Evolutionary conservation across 176 grass and related monocot genomes (phyloP).

Genomic region (Paspalum notatum): DNA sequence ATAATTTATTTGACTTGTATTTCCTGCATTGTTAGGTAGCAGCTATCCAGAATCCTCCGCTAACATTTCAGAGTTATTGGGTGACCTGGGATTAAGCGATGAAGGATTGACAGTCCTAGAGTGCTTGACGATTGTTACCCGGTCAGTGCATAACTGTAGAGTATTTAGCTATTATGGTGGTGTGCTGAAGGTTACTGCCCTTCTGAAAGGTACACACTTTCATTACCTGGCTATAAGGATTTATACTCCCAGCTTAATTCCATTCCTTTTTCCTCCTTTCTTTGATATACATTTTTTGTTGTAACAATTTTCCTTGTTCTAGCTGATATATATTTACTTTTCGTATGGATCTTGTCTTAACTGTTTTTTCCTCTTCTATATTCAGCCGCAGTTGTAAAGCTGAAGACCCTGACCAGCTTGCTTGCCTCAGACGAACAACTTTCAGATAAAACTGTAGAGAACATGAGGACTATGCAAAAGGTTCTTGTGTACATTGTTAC

Average conservation of each 20-base stretch:
- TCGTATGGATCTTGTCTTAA: slow-evolving; percentile 40
- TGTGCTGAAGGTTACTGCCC: slow-evolving; percentile 87
- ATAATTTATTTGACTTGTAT: slow-evolving; percentile 13
- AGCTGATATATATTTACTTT: slow-evolving; percentile 33
- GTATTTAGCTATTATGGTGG: slow-evolving; percentile 99
- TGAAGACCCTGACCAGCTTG: slow-evolving; percentile 89
- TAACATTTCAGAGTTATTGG: slow-evolving; percentile 69
- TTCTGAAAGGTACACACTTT: slow-evolving; percentile 83
- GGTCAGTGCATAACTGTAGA: slow-evolving; percentile 87
- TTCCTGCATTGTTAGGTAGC: slow-evolving; percentile 58
- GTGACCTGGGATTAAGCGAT: slow-evolving; percentile 58
- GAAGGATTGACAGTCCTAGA: slow-evolving; percentile 77
- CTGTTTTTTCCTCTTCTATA: slow-evolving; percentile 40
- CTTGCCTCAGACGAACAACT: slow-evolving; percentile 76
- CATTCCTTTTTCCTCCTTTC: slow-evolving; percentile 4
- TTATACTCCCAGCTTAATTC: slow-evolving; percentile 15
- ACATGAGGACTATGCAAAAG: slow-evolving; percentile 78
- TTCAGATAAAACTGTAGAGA: slow-evolving; percentile 73
- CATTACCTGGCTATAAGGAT: slow-evolving; percentile 1
- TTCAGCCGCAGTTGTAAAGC: slow-evolving; percentile 90
- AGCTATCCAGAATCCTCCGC: slow-evolving; percentile 55
- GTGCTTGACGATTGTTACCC: slow-evolving; percentile 78
- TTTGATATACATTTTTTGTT: neutral
- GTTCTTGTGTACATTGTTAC: slow-evolving; percentile 84
- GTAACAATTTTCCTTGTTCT: slow-evolving; percentile 7